Base-by-base conservation (phyloP, 305 asterid species). In the Solanum hybrid region DNA sequence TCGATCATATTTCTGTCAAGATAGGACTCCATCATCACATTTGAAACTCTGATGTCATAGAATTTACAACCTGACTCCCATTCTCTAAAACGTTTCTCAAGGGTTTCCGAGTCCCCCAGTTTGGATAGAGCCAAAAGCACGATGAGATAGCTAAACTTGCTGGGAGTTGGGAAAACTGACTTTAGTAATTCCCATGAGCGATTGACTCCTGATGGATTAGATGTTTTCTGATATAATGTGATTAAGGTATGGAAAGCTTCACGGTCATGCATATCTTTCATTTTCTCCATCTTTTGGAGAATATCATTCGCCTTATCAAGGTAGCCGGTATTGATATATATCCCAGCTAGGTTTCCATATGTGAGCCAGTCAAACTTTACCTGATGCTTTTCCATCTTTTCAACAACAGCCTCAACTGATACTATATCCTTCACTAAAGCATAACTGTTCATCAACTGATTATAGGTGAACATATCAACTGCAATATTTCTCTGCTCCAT, bases 21-120 rank as follows among this genome's bases (percentile, higher is more conserved):
- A 89, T 96, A 97, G 64, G 92, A 94, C 77, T 94, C 96, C 85
- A 97, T 89, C 87, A 95, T 67, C 94, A 97, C 97, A 88, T 94
- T 95, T 16, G 95, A 92, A 69, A 97, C 33, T 90, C 96, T 94
- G 89, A 89, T 91, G 89, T 96, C 98, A 77, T 31, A 95, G 40
- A 10, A 6, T 24, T 91, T 76, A 90, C 90, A 86, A 39, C 89
- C 86, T 39, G 92, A 89, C 84, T 96, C 96, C 97, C 98, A 97
- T 90, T 95, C 97, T 89, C 92, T 90, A 57, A 90, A 96, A 69
- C 90, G 75, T 88, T 91, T 92, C 92, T 94, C 95, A 16, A 94
- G 93, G 84, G 42, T 87, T 90, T 95, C 96, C 61, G 89, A 89
- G 88, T 95, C 95, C 76, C 97, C 98, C 88, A 95, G 78, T 88